Percentiles rank a stretch among this genome's conserved stretches.
These are phyloP conservation scores for Tricholomella constricta DNA, from an alignment of 768 basidiomycete species.

Conservation along the genomic window DNA sequence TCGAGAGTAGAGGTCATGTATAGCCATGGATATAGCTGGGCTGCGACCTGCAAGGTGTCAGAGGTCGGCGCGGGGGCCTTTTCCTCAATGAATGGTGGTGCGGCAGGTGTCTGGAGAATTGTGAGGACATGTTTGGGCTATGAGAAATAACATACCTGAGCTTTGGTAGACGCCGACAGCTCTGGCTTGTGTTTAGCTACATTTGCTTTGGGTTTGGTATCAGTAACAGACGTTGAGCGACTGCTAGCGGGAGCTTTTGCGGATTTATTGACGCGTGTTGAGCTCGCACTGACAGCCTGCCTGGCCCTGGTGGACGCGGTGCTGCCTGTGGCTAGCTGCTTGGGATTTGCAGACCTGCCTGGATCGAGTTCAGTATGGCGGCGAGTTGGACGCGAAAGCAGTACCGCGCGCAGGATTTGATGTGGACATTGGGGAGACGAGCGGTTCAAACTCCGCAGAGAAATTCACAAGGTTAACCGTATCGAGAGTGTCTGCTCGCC, in stretches of 20 bases:
- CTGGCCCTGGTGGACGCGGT: constrained; percentile 16
- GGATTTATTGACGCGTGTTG: neutral
- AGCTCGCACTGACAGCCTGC: constrained; percentile 6
- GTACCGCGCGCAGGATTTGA: constrained; percentile 28
- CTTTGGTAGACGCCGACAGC: neutral
- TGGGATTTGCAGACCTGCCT: constrained; percentile 27
- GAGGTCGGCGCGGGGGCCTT: constrained; percentile 26
- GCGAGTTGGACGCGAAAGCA: constrained; percentile 14
- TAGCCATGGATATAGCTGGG: constrained; percentile 59
- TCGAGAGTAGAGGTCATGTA: constrained; percentile 62
- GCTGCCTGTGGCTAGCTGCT: constrained; percentile 18
- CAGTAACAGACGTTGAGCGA: too few species aligned
- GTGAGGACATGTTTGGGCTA: neutral
- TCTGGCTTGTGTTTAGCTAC: neutral
- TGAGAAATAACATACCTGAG: neutral
- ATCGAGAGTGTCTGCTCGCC: constrained; percentile 20
- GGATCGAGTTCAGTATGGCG: constrained; percentile 24
- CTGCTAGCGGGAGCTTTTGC: too few species aligned
- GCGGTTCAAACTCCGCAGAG: constrained; percentile 23
- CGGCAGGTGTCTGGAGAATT: constrained; percentile 5
- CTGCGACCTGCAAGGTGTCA: constrained; percentile 48
- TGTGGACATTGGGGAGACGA: constrained; percentile 2
- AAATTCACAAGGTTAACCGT: constrained; percentile 7
- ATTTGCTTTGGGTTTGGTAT: neutral
- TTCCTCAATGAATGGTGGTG: neutral